These are phyloP conservation scores for Tremella mesenterica DNA, from an alignment of 768 basidiomycete genomes.

Conservation along the genomic window DNA sequence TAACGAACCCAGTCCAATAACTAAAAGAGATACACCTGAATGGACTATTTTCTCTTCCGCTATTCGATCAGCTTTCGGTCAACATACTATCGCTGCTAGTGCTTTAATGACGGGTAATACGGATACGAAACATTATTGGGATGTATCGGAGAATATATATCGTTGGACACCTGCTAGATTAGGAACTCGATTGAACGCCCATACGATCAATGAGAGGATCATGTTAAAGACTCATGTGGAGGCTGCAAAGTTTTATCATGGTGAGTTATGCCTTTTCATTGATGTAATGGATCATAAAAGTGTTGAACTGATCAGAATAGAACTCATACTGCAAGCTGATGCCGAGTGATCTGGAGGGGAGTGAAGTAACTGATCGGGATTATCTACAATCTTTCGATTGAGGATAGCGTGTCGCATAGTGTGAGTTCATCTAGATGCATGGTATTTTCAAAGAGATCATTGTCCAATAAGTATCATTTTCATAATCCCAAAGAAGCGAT, in stretches of 20 bases:
- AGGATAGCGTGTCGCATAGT: no score
- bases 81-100: not conserved
- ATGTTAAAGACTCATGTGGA: conserved; percentile 3
- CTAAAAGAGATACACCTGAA: not conserved
- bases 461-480: no score
- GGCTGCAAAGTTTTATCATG: conserved; percentile 1
- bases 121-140: conserved; percentile 3
- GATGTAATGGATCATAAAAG: no score
- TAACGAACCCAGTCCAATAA: not conserved
- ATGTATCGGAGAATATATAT: not conserved
- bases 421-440: no score
- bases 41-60: not conserved
- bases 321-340: no score
- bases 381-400: no score
- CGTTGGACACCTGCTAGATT: conserved; percentile 12
- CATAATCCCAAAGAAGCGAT: not conserved
- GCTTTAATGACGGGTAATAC: conserved; percentile 2
- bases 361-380: no score
- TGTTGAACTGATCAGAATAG: no score
- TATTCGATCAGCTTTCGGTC: conserved; percentile 1
- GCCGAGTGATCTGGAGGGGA: no score
- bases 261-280: no score
- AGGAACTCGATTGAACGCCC: conserved; percentile 10
- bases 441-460: no score
- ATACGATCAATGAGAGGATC: conserved; percentile 18